Base-by-base conservation (phyloP, 345 rosid genomes). In the Rhizophora apiculata region DNA sequence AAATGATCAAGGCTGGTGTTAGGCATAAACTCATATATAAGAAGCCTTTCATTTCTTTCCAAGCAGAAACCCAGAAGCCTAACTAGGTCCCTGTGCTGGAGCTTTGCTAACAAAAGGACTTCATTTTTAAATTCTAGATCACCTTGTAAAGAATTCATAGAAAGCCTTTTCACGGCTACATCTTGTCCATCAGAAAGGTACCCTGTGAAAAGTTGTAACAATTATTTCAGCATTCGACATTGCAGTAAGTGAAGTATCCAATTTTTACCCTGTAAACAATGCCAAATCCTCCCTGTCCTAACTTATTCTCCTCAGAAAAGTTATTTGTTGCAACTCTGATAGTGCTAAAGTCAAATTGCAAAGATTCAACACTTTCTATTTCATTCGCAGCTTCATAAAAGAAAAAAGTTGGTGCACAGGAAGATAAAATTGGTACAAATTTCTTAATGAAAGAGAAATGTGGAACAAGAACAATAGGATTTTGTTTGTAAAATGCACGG, bases 51-150 rank as follows among this genome's bases (percentile, higher is more conserved):
- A 6, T 24, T 36, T 36, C 71, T 34, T 16, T 67, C 52, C 52
- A 55, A 37, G 49, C 70, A 67, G 10, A 67, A 67, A 21, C 70
- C 70, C 1, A 67, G 31, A 55, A 67, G 70, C 52, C 60, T 54
- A 39, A 55, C 70, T 22, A 67, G 55, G 36, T 67, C 55, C 21
- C 32, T 27, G 32, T 69, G 66, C 3, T 69, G 72, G 51, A 69
- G 72, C 16, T 32, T 60, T n/a, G 72, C 72, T 24, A 69, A 7
- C 55, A 69, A 51, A 0, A 31, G 4, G 6, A 69, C 72, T 52
- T 69, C 72, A 31, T 60, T 69, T 62, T 49, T 49, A 32, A 69
- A 69, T 22, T 69, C 72, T 3, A 67, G 0, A 21, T 69, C 72
- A 46, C 72, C 72, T 69, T 60, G 72, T 31, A 16, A 2, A 15